phyloP scores from a whole-genome alignment of 768 basidiomycete genomes.

The Agaricus subrufescens region DNA sequence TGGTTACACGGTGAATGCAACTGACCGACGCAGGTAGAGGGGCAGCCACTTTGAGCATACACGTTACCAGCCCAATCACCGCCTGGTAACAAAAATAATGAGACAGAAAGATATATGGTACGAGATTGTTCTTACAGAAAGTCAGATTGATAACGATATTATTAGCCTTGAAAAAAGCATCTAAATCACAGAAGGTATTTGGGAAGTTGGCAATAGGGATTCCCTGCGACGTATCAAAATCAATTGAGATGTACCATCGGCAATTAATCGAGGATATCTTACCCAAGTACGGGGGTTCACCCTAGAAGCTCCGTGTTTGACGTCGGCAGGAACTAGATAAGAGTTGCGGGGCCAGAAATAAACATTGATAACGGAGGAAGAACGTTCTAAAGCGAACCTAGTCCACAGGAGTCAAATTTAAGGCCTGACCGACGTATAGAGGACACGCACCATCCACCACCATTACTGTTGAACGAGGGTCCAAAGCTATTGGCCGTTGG shows the following conservation, averaged over 20 bases:
- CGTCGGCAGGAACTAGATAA: constrained; percentile 40
- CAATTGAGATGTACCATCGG: neutral
- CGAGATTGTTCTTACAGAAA: constrained; percentile 24
- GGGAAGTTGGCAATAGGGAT: constrained; percentile 57
- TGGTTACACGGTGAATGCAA: neutral
- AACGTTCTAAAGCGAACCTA: constrained; percentile 65
- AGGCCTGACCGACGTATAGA: neutral
- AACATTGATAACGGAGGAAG: constrained; percentile 49
- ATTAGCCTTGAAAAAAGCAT: constrained; percentile 45
- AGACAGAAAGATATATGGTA: neutral
- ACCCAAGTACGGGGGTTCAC: constrained; percentile 55
- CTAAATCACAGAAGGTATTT: constrained; percentile 52
- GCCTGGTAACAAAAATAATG: constrained; percentile 14
- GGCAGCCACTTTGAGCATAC: constrained; percentile 47
- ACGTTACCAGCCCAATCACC: constrained; percentile 58
- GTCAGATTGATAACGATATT: constrained; percentile 64
- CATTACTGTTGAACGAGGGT: constrained; percentile 49
- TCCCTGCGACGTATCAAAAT: constrained; percentile 30
- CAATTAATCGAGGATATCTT: constrained; percentile 7
- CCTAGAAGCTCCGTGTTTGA: constrained; percentile 32
- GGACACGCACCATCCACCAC: constrained; percentile 52
- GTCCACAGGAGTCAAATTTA: neutral
- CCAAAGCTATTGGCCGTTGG: constrained; percentile 44
- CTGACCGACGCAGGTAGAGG: constrained; percentile 49
- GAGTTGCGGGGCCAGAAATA: constrained; percentile 70